phyloP scores from a whole-genome alignment of 192 early-diverging fungal genomes.

The Linnemannia hyalina region DNA sequence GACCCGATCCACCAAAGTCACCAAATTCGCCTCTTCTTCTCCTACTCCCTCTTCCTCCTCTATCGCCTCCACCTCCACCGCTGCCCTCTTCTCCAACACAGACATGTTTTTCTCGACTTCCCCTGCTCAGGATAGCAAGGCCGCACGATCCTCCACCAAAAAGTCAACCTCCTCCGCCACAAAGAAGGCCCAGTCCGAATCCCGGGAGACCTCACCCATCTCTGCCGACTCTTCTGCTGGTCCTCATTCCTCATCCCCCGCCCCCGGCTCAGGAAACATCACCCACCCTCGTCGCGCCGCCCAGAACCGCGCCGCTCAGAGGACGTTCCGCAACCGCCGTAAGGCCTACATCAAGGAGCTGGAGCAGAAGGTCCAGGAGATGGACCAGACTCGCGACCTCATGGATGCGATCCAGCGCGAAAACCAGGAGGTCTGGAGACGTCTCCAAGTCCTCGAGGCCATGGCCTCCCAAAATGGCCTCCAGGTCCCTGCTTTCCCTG shows the following conservation, averaged over 20 bases:
- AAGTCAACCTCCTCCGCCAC: constrained; percentile 15
- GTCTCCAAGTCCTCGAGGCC: constrained; percentile 39
- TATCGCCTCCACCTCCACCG: background rate
- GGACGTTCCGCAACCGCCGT: constrained; percentile 90
- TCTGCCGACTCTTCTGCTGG: background rate
- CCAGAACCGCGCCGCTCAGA: constrained; percentile 92
- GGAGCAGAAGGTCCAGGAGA: constrained; percentile 79
- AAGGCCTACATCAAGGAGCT: constrained; percentile 86
- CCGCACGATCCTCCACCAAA: constrained; percentile 11
- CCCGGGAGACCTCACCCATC: constrained; percentile 32
- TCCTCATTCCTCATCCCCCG: background rate
- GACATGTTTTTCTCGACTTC: constrained; percentile 12
- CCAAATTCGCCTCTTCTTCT: constrained; percentile 26
- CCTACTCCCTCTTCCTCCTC: constrained; percentile 20
- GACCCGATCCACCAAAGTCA: constrained; percentile 41
- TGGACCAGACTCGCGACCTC: constrained; percentile 61
- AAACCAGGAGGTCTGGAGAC: constrained; percentile 52
- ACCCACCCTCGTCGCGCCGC: constrained; percentile 80
- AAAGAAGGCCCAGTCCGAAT: constrained; percentile 16
- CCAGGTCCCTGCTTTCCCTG: constrained; percentile 25
- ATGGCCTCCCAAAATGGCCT: constrained; percentile 28
- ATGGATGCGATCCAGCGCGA: constrained; percentile 58
- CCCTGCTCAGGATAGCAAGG: background rate
- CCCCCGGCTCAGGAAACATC: constrained; percentile 29
- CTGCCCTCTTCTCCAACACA: constrained; percentile 7